A percentile compares a stretch with the other conserved stretches of the same genome.
Evolutionary conservation across 1,139 yeast genomes (phyloP).

Genomic region (Pichia sp.): DNA sequence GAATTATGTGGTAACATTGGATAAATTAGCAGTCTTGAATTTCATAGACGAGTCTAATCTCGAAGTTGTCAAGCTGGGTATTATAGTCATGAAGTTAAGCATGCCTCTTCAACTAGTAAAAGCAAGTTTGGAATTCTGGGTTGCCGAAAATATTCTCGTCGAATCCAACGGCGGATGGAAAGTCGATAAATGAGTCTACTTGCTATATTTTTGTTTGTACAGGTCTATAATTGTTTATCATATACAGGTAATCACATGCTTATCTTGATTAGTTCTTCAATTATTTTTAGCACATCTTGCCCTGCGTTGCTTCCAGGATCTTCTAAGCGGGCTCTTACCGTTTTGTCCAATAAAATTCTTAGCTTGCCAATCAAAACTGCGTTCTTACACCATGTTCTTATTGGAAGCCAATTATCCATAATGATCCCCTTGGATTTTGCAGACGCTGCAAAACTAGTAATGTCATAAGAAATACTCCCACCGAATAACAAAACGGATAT

Average conservation of each 20-base stretch:
- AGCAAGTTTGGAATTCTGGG: constrained; percentile 54
- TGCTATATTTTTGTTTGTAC: background rate
- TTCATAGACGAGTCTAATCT: constrained; percentile 24
- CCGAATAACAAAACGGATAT: constrained; percentile 75
- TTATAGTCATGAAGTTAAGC: constrained; percentile 30
- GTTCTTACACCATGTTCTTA: constrained; percentile 89
- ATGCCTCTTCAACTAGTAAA: constrained; percentile 40
- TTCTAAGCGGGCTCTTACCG: constrained; percentile 56
- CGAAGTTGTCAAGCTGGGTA: constrained; percentile 26
- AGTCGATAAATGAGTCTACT: constrained; percentile 13
- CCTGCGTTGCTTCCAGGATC: constrained; percentile 33
- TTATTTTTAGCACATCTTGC: constrained; percentile 33
- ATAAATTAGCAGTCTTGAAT: constrained; percentile 61
- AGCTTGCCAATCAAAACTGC: constrained; percentile 78
- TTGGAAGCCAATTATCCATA: constrained; percentile 75
- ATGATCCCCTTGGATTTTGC: constrained; percentile 58
- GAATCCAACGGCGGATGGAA: constrained; percentile 18
- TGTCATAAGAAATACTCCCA: constrained; percentile 68
- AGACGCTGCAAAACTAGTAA: constrained; percentile 37
- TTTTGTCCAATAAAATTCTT: constrained; percentile 58
- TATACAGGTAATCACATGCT: constrained; percentile 4
- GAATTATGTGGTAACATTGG: constrained; percentile 55
- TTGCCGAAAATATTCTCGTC: constrained; percentile 42
- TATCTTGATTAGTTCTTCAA: constrained; percentile 31
- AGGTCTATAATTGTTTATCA: background rate